Conservation (phyloP, 257 asterid species). For the Haberlea rhodopensis region DNA sequence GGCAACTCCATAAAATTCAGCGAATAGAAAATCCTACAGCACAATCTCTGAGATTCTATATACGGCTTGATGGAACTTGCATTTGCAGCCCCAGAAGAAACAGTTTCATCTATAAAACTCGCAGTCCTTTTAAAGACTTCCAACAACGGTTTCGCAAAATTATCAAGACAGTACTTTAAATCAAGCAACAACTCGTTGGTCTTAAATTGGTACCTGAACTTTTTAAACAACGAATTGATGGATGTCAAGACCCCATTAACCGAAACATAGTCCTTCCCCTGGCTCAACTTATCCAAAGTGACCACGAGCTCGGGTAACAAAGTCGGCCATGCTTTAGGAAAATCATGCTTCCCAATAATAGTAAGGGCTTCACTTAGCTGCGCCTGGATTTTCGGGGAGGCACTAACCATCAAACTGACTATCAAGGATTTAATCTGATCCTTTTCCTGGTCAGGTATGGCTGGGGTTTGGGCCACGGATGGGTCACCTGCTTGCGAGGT, state of each 20-base stretch:
- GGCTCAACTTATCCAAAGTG: slow-evolving; percentile 49
- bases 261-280: slow-evolving; percentile 66
- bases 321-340: slow-evolving; percentile 67
- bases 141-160: slow-evolving; percentile 65
- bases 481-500: slow-evolving; percentile 36
- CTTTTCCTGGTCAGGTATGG: slow-evolving; percentile 63
- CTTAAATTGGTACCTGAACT: slow-evolving; percentile 69
- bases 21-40: slow-evolving; percentile 81
- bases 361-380: slow-evolving; percentile 87
- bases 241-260: slow-evolving; percentile 78
- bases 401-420: slow-evolving; percentile 61
- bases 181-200: slow-evolving; percentile 66
- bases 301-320: slow-evolving; percentile 75
- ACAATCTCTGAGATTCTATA: slow-evolving; percentile 80
- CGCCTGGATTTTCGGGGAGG: slow-evolving; percentile 60
- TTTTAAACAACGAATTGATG: slow-evolving; percentile 66
- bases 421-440: slow-evolving; percentile 67
- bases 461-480: slow-evolving; percentile 9
- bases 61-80: slow-evolving; percentile 49
- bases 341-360: slow-evolving; percentile 75
- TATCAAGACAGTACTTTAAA: slow-evolving; percentile 81
- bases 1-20: slow-evolving; percentile 75
- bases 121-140: slow-evolving; percentile 70
- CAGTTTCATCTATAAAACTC: slow-evolving; percentile 45
- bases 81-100: slow-evolving; percentile 42